phyloP scores from a whole-genome alignment of 192 early-diverging fungal species.

The Funneliformis mosseae region DNA sequence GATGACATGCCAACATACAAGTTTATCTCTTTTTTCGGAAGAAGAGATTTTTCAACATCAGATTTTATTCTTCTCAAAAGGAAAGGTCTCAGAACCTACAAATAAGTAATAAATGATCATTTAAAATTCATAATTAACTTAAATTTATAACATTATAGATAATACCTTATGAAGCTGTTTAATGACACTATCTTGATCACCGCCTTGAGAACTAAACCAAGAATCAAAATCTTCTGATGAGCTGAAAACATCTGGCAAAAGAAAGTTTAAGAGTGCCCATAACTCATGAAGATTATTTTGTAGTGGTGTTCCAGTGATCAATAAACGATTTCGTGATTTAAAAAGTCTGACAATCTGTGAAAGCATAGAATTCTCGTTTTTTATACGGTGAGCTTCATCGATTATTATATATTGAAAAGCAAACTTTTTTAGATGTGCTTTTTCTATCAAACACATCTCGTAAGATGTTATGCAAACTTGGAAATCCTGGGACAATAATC shows the following conservation, averaged over 20 bases:
- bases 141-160: no score
- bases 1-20: constrained; percentile 90
- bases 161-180: constrained; percentile 62
- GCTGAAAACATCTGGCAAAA: constrained; percentile 96
- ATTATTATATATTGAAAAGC: constrained; percentile 92
- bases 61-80: constrained; percentile 89
- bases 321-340: constrained; percentile 81
- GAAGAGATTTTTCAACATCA: constrained; percentile 93
- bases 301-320: constrained; percentile 95
- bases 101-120: not conserved
- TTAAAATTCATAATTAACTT: not conserved
- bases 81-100: constrained; percentile 76
- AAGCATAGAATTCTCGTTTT: constrained; percentile 97
- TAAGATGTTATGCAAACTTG: constrained; percentile 97
- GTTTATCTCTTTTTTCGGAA: constrained; percentile 94
- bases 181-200: constrained; percentile 69
- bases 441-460: constrained; percentile 94
- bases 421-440: constrained; percentile 80
- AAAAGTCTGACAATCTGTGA: constrained; percentile 94
- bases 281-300: constrained; percentile 98
- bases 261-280: constrained; percentile 98
- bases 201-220: constrained; percentile 85
- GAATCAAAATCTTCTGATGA: constrained; percentile 91
- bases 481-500: constrained; percentile 66
- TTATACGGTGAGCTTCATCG: constrained; percentile 97